These are phyloP conservation scores for Typha latifolia DNA, from an alignment of 176 grass and related monocot genomes.

Conservation along the genomic window DNA sequence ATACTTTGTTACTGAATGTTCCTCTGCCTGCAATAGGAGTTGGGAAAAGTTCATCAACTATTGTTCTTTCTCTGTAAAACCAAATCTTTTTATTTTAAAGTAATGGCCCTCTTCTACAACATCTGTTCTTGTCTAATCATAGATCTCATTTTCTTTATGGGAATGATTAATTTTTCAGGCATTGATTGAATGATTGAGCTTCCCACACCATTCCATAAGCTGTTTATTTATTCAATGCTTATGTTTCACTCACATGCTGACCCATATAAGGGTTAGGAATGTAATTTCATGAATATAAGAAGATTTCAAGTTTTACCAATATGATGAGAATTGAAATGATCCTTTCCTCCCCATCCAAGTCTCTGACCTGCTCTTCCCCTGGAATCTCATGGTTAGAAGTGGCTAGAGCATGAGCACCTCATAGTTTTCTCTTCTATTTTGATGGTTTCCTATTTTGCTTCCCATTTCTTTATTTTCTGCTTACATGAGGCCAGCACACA, in stretches of 20 bases:
- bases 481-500: not conserved
- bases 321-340: not conserved
- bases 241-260: not conserved
- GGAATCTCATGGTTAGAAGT: slow-evolving; percentile 12
- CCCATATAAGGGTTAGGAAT: not conserved
- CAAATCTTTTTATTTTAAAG: too few species aligned
- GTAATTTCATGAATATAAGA: not conserved
- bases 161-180: too few species aligned
- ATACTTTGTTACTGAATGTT: too few species aligned
- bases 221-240: not conserved
- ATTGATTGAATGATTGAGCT: too few species aligned
- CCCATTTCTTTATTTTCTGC: not conserved
- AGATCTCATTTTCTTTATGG: too few species aligned
- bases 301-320: not conserved
- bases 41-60: too few species aligned
- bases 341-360: slow-evolving; percentile 5
- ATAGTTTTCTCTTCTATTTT: slow-evolving; percentile 21
- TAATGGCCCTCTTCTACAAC: too few species aligned
- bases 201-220: not conserved
- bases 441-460: slow-evolving; percentile 11
- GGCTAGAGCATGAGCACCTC: slow-evolving; percentile 14
- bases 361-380: slow-evolving; percentile 10
- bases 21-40: too few species aligned
- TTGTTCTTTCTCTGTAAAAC: too few species aligned
- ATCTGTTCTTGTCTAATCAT: too few species aligned